These are phyloP conservation scores for Botrytis pseudocinerea DNA, from an alignment of 2,329 filamentous ascomycete genomes.

Conservation along the genomic window DNA sequence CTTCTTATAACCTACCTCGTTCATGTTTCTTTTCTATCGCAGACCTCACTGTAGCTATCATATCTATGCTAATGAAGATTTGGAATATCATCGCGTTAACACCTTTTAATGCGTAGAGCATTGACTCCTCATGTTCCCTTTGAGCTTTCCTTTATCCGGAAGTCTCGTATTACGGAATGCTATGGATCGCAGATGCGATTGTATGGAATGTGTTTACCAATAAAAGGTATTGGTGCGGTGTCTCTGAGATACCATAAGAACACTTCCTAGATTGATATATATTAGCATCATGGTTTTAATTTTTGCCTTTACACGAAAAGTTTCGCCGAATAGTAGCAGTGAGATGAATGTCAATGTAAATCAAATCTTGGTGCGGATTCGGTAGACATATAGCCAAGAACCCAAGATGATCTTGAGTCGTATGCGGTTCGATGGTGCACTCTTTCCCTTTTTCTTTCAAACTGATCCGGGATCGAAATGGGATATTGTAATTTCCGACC, in stretches of 20 bases:
- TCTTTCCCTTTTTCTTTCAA: conserved; percentile 28
- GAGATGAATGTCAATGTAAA: neutral
- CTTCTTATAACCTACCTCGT: neutral
- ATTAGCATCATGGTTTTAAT: neutral
- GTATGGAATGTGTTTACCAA: conserved; percentile 40
- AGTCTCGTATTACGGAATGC: no score
- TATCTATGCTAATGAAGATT: conserved; percentile 41
- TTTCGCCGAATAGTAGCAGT: neutral
- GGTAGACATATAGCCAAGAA: conserved; percentile 55
- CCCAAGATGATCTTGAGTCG: conserved; percentile 52
- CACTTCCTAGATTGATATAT: conserved; percentile 32
- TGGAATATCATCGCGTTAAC: conserved; percentile 48
- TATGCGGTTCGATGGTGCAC: neutral
- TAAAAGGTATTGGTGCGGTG: conserved; percentile 41
- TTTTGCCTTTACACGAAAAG: neutral
- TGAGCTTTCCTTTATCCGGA: no score
- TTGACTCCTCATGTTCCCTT: conserved; percentile 21
- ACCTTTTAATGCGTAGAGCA: conserved; percentile 49
- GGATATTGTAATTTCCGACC: conserved; percentile 20
- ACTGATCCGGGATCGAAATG: neutral
- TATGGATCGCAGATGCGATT: conserved; percentile 27
- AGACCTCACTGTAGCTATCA: conserved; percentile 40
- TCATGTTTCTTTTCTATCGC: conserved; percentile 27
- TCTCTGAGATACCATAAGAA: conserved; percentile 25
- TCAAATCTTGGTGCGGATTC: conserved; percentile 32